Evolutionary conservation across 1,284 basidiomycete genomes (phyloP).

Genomic region (Trametes pubescens): DNA sequence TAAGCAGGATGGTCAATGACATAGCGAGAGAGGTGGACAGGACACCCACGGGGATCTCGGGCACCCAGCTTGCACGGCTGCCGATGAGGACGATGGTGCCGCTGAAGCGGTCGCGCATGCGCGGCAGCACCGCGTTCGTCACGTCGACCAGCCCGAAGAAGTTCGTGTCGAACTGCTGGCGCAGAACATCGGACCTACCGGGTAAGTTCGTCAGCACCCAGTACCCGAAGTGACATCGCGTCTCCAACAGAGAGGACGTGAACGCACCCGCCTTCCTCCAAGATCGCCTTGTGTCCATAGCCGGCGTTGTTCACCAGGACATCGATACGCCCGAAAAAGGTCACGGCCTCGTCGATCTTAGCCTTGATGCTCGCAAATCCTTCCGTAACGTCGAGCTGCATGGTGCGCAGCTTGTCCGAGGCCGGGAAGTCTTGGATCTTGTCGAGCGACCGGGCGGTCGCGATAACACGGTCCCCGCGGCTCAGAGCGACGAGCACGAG

Average conservation of each 20-base stretch:
- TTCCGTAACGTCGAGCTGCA: slow-evolving; percentile 48
- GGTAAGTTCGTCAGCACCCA: no score
- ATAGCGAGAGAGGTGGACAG: background rate
- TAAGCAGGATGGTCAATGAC: background rate
- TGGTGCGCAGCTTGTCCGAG: slow-evolving; percentile 36
- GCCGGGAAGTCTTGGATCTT: slow-evolving; percentile 39
- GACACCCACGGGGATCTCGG: slow-evolving; percentile 36
- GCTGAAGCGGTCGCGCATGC: slow-evolving; percentile 38
- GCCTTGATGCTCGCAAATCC: slow-evolving; percentile 38
- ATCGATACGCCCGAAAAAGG: slow-evolving; percentile 58
- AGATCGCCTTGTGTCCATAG: slow-evolving; percentile 35
- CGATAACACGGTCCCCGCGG: slow-evolving; percentile 47
- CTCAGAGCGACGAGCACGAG: slow-evolving; percentile 42
- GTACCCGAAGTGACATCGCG: no score
- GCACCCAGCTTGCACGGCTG: slow-evolving; percentile 38
- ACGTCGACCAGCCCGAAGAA: slow-evolving; percentile 42
- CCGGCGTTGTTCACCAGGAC: slow-evolving; percentile 67
- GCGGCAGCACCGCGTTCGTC: slow-evolving; percentile 40
- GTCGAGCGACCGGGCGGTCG: slow-evolving; percentile 45
- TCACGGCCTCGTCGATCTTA: slow-evolving; percentile 50
- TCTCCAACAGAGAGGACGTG: background rate
- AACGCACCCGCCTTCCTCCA: slow-evolving; percentile 45
- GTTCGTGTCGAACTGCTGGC: slow-evolving; percentile 42
- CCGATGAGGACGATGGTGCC: slow-evolving; percentile 43
- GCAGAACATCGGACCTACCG: slow-evolving; percentile 36